These are phyloP conservation scores for Endoconidiophora polonica DNA, from an alignment of 2,329 filamentous ascomycete genomes.

Conservation along the genomic window DNA sequence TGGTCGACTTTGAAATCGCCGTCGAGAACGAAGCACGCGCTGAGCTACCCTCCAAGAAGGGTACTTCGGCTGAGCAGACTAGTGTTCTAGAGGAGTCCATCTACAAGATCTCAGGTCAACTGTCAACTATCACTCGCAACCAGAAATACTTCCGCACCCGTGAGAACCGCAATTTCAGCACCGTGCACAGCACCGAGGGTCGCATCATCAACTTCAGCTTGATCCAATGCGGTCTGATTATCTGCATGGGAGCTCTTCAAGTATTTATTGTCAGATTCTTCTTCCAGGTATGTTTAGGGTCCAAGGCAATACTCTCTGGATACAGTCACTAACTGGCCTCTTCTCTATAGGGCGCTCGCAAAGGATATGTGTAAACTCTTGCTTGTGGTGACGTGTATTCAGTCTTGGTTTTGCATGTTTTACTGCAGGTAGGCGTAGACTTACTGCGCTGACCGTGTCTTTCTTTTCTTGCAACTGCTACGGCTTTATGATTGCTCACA, in stretches of 20 bases:
- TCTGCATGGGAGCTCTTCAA: constrained; percentile 89
- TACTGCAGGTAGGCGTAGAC: not conserved
- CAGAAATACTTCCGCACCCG: constrained; percentile 99
- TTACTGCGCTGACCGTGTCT: not conserved
- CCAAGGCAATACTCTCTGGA: not conserved
- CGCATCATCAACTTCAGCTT: constrained; percentile 96
- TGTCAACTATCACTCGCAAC: constrained; percentile 88
- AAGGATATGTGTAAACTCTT: constrained; percentile 46
- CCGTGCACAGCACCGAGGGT: constrained; percentile 85
- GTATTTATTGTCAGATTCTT: constrained; percentile 98
- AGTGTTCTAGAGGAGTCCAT: constrained; percentile 80
- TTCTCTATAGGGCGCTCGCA: constrained; percentile 40
- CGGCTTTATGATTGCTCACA: not conserved
- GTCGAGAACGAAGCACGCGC: constrained; percentile 81
- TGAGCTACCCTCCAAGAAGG: constrained; percentile 73
- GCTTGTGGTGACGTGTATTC: not conserved
- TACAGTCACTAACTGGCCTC: constrained; percentile 13
- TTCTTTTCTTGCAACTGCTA: not conserved
- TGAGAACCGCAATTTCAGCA: constrained; percentile 98
- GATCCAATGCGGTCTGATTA: constrained; percentile 78
- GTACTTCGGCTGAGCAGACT: constrained; percentile 76
- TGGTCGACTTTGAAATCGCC: constrained; percentile 93
- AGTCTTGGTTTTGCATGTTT: not conserved
- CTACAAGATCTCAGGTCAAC: constrained; percentile 80
- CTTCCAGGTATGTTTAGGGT: constrained; percentile 55